Conservation (phyloP, 2,329 filamentous ascomycete genomes). For the Diaporthe ampelina region DNA sequence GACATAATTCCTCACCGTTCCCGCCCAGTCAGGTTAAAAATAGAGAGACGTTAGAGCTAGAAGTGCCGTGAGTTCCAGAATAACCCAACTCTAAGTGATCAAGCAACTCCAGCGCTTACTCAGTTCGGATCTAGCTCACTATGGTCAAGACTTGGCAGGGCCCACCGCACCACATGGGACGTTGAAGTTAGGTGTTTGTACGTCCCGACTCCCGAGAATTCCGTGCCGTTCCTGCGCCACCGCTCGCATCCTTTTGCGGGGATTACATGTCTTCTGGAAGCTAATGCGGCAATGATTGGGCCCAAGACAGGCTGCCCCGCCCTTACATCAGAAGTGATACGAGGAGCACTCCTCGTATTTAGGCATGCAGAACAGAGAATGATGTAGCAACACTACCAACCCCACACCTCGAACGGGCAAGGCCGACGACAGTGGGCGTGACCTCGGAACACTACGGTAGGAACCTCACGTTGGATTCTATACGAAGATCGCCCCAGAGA, state of each 20-base stretch:
- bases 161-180: conserved; percentile 18
- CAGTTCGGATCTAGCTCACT: not conserved
- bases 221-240: conserved; percentile 32
- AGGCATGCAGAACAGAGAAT: not conserved
- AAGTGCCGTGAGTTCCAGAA: not conserved
- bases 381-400: conserved; percentile 17
- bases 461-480: conserved; percentile 29
- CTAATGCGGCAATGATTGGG: conserved; percentile 32
- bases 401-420: conserved; percentile 18
- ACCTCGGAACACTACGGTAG: conserved; percentile 17
- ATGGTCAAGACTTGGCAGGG: conserved; percentile 6
- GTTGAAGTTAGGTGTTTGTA: conserved; percentile 12
- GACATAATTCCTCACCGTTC: not conserved
- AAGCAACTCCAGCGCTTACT: not conserved
- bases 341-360: conserved; percentile 23
- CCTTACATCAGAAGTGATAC: conserved; percentile 32
- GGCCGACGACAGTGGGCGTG: conserved; percentile 2
- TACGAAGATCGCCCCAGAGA: conserved; percentile 19
- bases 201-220: conserved; percentile 27
- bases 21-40: not conserved
- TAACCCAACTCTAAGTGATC: not conserved
- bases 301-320: conserved; percentile 24
- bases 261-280: conserved; percentile 21
- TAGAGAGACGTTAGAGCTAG: not conserved
- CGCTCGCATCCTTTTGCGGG: conserved; percentile 28